Evolutionary conservation across 2,329 filamentous ascomycete genomes (phyloP).

Genomic region (Alternaria sp.): DNA sequence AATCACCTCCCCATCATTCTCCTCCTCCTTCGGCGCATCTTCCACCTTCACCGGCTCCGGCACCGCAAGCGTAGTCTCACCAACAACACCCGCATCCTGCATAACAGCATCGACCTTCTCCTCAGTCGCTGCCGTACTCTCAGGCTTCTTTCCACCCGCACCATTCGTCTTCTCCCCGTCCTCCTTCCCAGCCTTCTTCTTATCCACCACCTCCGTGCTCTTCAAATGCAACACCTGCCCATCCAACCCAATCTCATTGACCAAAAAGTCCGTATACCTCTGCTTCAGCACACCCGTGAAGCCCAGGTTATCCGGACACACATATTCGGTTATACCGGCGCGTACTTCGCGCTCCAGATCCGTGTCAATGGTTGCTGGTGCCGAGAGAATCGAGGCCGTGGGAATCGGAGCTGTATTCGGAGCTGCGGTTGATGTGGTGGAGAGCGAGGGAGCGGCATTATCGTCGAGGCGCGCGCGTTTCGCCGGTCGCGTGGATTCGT

Average conservation of each 20-base stretch:
- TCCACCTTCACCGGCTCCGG: background rate
- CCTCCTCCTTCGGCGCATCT: conserved; percentile 9
- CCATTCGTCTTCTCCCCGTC: conserved; percentile 15
- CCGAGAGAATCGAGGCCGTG: conserved; percentile 11
- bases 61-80: conserved; percentile 22
- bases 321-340: conserved; percentile 69
- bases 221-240: conserved; percentile 78
- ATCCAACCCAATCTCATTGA: conserved; percentile 83
- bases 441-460: conserved; percentile 12
- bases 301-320: conserved; percentile 62
- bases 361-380: conserved; percentile 24
- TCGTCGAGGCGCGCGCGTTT: conserved; percentile 45
- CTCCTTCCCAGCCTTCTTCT: conserved; percentile 26
- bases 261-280: conserved; percentile 87
- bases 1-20: conserved; percentile 2
- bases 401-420: background rate
- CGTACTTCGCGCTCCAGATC: conserved; percentile 52
- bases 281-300: conserved; percentile 73
- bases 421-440: conserved; percentile 1
- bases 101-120: conserved; percentile 30
- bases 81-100: conserved; percentile 15
- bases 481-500: conserved; percentile 31
- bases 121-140: conserved; percentile 27
- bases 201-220: conserved; percentile 47
- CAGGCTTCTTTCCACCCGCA: conserved; percentile 11